Evolutionary conservation across 192 early-diverging fungal genomes (phyloP), one percentile per base, ranked within the genome.

Genomic region (Pilaira anomala): DNA sequence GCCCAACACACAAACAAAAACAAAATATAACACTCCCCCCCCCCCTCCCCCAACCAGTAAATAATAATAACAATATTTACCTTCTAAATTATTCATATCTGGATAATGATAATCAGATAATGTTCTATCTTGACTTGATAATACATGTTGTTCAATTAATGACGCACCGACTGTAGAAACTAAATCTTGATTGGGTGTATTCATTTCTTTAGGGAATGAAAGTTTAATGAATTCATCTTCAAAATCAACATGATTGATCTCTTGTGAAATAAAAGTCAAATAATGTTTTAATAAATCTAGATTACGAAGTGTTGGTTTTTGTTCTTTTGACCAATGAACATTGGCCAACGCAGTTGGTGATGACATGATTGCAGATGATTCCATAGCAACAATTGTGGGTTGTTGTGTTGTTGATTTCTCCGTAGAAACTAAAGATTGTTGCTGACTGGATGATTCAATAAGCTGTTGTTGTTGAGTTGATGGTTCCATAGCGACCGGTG

Each of bases 281-380:
- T 69, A 69, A 7, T 63, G 49, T 42, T 69, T 60, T 12, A 69
- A 48, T 28, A 69, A 46, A 5, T 40, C 26, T 25, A 61, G 41
- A 28, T 69, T 57, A 9, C 46, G 50, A 52, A 69, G 42, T 8
- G 7, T 56, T 16, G 60, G 67, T 25, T 24, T 51, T 12, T 52
- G 51, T 39, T 57, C 39, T 42, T 39, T 26, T 0, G 63, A 52
- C 63, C 63, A 65, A 65, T 65, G 52, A 65, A 52, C 13, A 29
- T 40, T n/a, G 21, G 63, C 54, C 63, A 65, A 25, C 49, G 40
- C 28, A 60, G 16, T 24, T 16, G 50, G 7, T 16, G 28, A 56
- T 18, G 21, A 11, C n/a, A 22, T 44, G 51, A 19, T 50, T 5
- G 28, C 7, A 12, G 36, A 46, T 18, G 26, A 36, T 36, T 1